Percentiles rank a stretch among this genome's conserved stretches.
phyloP scores from a whole-genome alignment of 768 basidiomycete genomes.

The Leccinum sublutescens region DNA sequence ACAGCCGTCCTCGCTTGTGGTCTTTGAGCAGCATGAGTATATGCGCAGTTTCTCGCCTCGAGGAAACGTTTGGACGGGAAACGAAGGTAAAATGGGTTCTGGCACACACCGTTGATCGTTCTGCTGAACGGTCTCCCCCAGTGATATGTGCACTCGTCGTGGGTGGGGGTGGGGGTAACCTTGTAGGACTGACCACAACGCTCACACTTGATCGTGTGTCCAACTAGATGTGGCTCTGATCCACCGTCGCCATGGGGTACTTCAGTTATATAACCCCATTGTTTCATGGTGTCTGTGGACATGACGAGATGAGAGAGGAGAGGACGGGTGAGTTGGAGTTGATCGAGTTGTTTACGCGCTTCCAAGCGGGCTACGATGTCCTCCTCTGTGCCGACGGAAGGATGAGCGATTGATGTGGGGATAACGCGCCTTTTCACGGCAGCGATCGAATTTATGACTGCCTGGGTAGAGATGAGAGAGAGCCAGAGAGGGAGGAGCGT shows the following conservation, averaged over 20 bases:
- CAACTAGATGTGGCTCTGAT: conserved; percentile 55
- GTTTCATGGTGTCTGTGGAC: conserved; percentile 51
- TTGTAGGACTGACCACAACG: conserved; percentile 71
- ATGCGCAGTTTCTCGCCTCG: conserved; percentile 67
- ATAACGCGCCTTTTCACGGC: conserved; percentile 49
- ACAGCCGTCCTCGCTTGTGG: conserved; percentile 63
- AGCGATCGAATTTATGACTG: conserved; percentile 51
- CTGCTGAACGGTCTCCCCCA: conserved; percentile 72
- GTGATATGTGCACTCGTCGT: conserved; percentile 73
- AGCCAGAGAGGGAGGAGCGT: neutral
- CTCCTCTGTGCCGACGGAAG: conserved; percentile 75
- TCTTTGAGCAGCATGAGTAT: conserved; percentile 78
- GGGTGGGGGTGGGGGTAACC: conserved; percentile 58
- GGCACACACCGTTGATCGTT: conserved; percentile 59
- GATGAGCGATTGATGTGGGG: conserved; percentile 59
- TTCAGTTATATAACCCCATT: conserved; percentile 70
- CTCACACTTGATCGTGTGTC: conserved; percentile 69
- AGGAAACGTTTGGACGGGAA: conserved; percentile 1
- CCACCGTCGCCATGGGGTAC: conserved; percentile 70
- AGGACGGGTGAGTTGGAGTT: conserved; percentile 51
- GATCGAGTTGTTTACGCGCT: conserved; percentile 49
- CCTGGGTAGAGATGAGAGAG: conserved; percentile 34
- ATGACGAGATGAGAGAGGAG: conserved; percentile 61
- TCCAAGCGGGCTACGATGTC: conserved; percentile 58
- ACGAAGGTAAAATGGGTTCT: neutral